Base-by-base conservation (phyloP, 805 yeast species). In the Suhomyces prunicola region DNA sequence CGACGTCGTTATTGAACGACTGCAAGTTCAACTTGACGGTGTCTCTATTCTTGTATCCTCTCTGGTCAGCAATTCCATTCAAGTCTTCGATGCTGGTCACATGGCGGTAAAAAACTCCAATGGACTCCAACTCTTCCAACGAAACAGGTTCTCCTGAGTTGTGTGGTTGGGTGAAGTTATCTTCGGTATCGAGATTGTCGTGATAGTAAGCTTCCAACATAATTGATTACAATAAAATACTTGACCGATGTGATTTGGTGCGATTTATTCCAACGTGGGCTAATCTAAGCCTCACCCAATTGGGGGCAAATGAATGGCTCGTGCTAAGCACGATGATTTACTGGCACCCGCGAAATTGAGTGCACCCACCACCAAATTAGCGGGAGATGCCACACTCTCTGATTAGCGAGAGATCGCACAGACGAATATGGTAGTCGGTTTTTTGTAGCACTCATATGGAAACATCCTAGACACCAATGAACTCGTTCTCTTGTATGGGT, bases 11-110 rank as follows among this genome's bases (percentile, higher is more conserved):
- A 22, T 86, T 83, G 64, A 90, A 83, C 0, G 87, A 76, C 3
- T 71, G 79, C 27, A 82, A 79, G 27, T 84, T 80, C 50, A 92
- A 78, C 44, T 72, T 73, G 26, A 93, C 82, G 45, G 73, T 76
- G 68, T 93, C 99, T 56, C 96, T 74, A 71, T 91, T 91, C 67
- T 82, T 86, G 74, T 94, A 93, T 27, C 78, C 66, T 54, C 97
- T 80, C 58, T 87, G 79, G 8, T 58, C 53, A 9, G 97, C 97
- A 23, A 94, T 62, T 12, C 61, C 66, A 61, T 91, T 80, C 42
- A 93, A 90, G 40, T 78, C 79, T 2, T 80, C 81, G 2, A 71
- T 74, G 31, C 73, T 68, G 19, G 76, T 75, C 35, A 84, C 72
- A 47, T 81, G 71, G 59, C 71, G 76, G 68, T 88, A 87, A 24